Conservation (phyloP, 2,329 filamentous ascomycete genomes). For the Ophiosphaerella herpotricha region DNA sequence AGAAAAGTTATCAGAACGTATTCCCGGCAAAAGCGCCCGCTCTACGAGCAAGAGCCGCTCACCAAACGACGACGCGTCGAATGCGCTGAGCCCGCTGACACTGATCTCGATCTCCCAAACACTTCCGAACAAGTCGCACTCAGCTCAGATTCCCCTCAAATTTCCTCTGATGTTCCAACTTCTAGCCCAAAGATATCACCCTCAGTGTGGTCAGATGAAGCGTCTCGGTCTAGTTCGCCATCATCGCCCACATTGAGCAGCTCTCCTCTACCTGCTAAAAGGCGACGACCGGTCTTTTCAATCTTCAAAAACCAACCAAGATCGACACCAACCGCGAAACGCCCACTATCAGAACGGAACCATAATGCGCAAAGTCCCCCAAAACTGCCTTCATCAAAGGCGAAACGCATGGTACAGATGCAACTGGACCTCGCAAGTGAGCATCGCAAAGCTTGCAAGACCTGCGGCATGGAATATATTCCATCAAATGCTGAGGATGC, state of each 20-base stretch:
- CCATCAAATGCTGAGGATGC: slow-evolving; percentile 65
- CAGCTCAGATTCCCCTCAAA: slow-evolving; percentile 12
- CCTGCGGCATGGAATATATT: slow-evolving; percentile 70
- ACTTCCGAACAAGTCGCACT: slow-evolving; percentile 4
- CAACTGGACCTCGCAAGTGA: slow-evolving; percentile 64
- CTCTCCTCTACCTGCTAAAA: slow-evolving; percentile 28
- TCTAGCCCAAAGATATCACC: slow-evolving; percentile 42
- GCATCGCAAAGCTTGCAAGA: slow-evolving; percentile 60
- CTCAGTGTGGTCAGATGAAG: slow-evolving; percentile 49
- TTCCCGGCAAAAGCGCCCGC: slow-evolving; percentile 37
- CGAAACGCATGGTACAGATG: slow-evolving; percentile 59
- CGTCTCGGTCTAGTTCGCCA: slow-evolving; percentile 32
- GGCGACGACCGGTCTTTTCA: slow-evolving; percentile 56
- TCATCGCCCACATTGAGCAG: slow-evolving; percentile 33
- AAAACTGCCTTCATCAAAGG: slow-evolving; percentile 30
- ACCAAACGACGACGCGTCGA: slow-evolving; percentile 46
- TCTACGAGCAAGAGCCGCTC: slow-evolving; percentile 38
- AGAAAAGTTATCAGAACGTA: slow-evolving; percentile 44
- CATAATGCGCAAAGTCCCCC: slow-evolving; percentile 42
- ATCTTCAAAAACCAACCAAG: slow-evolving; percentile 46
- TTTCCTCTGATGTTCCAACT: slow-evolving; percentile 19
- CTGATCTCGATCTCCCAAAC: slow-evolving; percentile 4
- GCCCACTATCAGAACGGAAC: slow-evolving; percentile 29
- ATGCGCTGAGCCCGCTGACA: slow-evolving; percentile 6
- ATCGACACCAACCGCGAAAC: slow-evolving; percentile 13